Evolutionary conservation across 371 early-diverging fungal genomes (phyloP).

Genomic region (Apophysomyces sp.): DNA sequence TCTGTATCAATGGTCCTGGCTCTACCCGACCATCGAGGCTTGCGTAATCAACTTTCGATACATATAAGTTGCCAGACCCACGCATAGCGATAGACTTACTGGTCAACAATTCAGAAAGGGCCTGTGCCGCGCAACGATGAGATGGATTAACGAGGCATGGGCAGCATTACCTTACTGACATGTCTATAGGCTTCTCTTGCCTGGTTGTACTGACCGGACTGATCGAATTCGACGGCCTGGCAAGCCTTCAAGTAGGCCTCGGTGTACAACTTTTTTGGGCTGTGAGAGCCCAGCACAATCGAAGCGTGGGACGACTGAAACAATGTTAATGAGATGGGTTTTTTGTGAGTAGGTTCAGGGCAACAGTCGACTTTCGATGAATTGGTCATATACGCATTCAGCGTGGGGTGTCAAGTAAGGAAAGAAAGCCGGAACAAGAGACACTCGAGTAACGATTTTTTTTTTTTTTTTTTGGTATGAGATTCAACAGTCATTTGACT

Average conservation of each 20-base stretch:
- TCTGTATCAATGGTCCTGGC: slow-evolving; percentile 30
- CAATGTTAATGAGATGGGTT: not conserved
- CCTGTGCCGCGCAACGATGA: not conserved
- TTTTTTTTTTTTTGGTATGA: not conserved
- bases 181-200: slow-evolving; percentile 47
- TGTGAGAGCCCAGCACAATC: not conserved
- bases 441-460: not conserved
- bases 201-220: slow-evolving; percentile 38
- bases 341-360: not conserved
- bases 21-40: slow-evolving; percentile 10
- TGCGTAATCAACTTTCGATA: not conserved
- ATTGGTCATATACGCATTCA: slow-evolving; percentile 16
- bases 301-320: slow-evolving; percentile 15
- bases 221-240: slow-evolving; percentile 52
- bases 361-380: not conserved
- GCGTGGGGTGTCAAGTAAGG: not conserved
- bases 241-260: slow-evolving; percentile 50
- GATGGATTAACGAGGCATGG: not conserved
- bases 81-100: slow-evolving; percentile 16
- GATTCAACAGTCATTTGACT: slow-evolving; percentile 2
- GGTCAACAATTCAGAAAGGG: not conserved
- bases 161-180: slow-evolving; percentile 44
- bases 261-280: slow-evolving; percentile 27
- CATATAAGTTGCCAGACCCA: slow-evolving; percentile 3
- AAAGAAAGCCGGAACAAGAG: not conserved